Base-by-base conservation (phyloP, 495 filamentous ascomycete species). In the Chlorociboria aeruginascens region DNA sequence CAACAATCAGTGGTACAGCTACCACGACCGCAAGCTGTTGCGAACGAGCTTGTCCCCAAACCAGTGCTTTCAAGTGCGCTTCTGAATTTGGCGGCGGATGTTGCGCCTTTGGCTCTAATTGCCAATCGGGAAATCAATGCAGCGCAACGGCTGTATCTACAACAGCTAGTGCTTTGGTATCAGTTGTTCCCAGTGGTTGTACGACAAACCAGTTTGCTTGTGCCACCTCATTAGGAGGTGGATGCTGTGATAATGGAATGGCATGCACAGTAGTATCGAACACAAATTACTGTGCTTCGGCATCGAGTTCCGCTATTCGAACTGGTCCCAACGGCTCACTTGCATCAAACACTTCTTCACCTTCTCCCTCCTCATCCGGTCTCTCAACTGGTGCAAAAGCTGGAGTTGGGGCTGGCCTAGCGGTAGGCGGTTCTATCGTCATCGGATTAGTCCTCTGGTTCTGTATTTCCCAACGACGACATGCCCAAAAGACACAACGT, bases 331-430 rank as follows among this genome's bases (percentile, higher is more conserved):
- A 41, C 7, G 50, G 54, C 8, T 36, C 41, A 40, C 14, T 45
- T 0, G 40, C 45, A 8, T 50, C 46, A 6, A 16, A 12, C 6
- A 25, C 28, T 1, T 29, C 54, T 8, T 8, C 34, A 9, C n/a
- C 16, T 34, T 40, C 49, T 11, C 11, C 12, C 9, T 36, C 33
- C 33, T 14, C 10, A 14, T 11, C 16, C 2, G 57, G 53, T 1
- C 45, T 60, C 7, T 56, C 57, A 25, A 45, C 53, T 12, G 57
- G 57, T 1, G 51, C 50, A 8, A 60, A 60, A 43, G 57, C 57
- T 30, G 52, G 52, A 20, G 55, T 59, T 8, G 56, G 52, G 29
- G 52, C 33, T n/a, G 49, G 56, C 1, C 28, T 58, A 20, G 51
- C 40, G n/a, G 29, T 49, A 4, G 47, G 7, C 7, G 49, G 28